Evolutionary conservation across 1,284 basidiomycete genomes (phyloP).

Genomic region (Stereum hirsutum): DNA sequence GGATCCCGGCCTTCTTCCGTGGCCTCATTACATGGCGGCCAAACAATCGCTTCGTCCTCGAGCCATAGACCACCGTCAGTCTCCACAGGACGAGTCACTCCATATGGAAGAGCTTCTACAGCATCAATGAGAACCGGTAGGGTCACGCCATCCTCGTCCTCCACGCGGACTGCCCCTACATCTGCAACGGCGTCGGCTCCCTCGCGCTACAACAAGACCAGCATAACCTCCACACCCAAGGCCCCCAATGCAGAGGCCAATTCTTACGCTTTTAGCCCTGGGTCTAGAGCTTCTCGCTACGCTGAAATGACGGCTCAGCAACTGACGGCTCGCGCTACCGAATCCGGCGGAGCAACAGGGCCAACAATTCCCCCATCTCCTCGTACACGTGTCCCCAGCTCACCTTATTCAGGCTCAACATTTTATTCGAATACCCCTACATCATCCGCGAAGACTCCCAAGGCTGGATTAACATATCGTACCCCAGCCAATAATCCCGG

Average conservation of each 20-base stretch:
- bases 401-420: slow-evolving; percentile 18
- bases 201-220: slow-evolving; percentile 2
- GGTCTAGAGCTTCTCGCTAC: slow-evolving; percentile 51
- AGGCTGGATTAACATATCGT: slow-evolving; percentile 31
- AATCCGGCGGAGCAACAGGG: slow-evolving; percentile 21
- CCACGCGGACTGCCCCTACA: slow-evolving; percentile 14
- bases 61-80: slow-evolving; percentile 36
- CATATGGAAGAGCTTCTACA: slow-evolving; percentile 19
- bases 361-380: slow-evolving; percentile 24
- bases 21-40: slow-evolving; percentile 61
- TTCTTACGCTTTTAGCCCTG: slow-evolving; percentile 26
- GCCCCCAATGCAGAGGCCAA: neutral
- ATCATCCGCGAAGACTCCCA: slow-evolving; percentile 52
- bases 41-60: slow-evolving; percentile 38
- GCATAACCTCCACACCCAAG: no score
- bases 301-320: slow-evolving; percentile 77
- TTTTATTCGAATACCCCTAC: slow-evolving; percentile 10
- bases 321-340: slow-evolving; percentile 38
- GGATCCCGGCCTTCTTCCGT: slow-evolving; percentile 69
- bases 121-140: slow-evolving; percentile 16
- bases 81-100: slow-evolving; percentile 13
- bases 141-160: slow-evolving; percentile 19
- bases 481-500: slow-evolving; percentile 27
- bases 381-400: no score
- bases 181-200: neutral